A percentile compares a stretch with the other conserved stretches of the same genome.
phyloP scores from a whole-genome alignment of 805 yeast genomes.

The Candida mattraensis region DNA sequence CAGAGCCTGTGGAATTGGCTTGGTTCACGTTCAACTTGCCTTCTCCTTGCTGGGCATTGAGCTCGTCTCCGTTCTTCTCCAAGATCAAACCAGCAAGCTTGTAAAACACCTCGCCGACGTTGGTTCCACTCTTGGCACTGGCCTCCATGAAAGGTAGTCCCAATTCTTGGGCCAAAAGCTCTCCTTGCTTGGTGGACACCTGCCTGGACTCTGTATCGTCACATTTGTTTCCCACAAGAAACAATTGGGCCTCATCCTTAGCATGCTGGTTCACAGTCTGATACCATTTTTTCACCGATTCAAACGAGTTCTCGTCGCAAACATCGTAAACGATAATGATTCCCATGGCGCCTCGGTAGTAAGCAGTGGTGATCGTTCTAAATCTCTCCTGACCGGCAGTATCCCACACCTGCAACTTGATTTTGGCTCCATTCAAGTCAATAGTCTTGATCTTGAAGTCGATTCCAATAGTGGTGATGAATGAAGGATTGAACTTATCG shows the following conservation, averaged over 20 bases:
- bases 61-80: constrained; percentile 61
- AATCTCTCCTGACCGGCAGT: constrained; percentile 98
- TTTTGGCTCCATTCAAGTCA: constrained; percentile 87
- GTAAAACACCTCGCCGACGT: constrained; percentile 89
- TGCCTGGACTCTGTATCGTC: constrained; percentile 88
- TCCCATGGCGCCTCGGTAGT: constrained; percentile 89
- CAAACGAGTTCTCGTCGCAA: constrained; percentile 87
- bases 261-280: constrained; percentile 96
- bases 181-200: constrained; percentile 88
- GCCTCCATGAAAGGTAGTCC: constrained; percentile 94
- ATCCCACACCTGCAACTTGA: constrained; percentile 96
- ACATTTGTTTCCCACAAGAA: constrained; percentile 93
- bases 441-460: constrained; percentile 97
- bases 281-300: constrained; percentile 92
- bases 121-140: constrained; percentile 89
- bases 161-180: constrained; percentile 79
- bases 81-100: constrained; percentile 84
- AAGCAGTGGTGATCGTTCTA: constrained; percentile 91
- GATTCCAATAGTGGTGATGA: constrained; percentile 96
- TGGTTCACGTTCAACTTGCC: constrained; percentile 31
- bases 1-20: constrained; percentile 12
- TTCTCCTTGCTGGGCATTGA: constrained; percentile 26
- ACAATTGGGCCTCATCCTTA: constrained; percentile 90
- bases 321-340: constrained; percentile 82
- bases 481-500: constrained; percentile 94